Conservation (phyloP, 495 filamentous ascomycete species). For the Tuber umbilicatum region DNA sequence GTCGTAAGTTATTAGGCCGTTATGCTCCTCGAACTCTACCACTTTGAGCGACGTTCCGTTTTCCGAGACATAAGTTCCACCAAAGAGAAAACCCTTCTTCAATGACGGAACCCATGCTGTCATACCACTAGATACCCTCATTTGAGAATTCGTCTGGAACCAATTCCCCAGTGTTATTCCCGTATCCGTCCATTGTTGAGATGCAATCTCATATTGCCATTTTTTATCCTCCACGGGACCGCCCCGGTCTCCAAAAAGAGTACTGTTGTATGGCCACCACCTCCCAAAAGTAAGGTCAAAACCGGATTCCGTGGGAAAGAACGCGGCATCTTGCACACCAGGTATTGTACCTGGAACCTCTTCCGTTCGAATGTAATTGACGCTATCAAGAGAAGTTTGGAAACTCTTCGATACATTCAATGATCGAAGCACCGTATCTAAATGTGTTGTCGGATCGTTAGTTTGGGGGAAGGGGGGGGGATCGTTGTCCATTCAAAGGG, state of each 20-base stretch:
- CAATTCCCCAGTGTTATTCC: not conserved
- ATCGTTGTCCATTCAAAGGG: not conserved
- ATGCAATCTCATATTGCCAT: not conserved
- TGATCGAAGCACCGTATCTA: conserved; percentile 8
- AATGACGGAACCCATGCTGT: conserved; percentile 13
- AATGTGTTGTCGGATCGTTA: not conserved
- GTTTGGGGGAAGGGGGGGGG: not conserved
- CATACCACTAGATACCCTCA: conserved; percentile 7
- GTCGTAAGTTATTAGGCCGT: conserved; percentile 9
- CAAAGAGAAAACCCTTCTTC: conserved; percentile 12
- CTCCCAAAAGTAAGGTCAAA: not conserved
- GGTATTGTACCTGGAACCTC: not conserved
- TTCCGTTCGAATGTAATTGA: not conserved
- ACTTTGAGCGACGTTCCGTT: not conserved
- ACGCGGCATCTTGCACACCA: conserved; percentile 5
- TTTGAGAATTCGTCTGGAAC: not conserved
- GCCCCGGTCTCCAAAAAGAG: not conserved
- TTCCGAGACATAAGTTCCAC: not conserved
- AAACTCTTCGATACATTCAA: conserved; percentile 6
- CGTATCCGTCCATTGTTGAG: not conserved
- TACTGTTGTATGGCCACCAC: conserved; percentile 2
- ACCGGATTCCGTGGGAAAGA: conserved; percentile 3
- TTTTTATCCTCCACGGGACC: not conserved
- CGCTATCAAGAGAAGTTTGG: not conserved
- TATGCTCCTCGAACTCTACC: not conserved